Evolutionary conservation across 1,284 basidiomycete genomes (phyloP).

Genomic region (Kwoniella shivajii): DNA sequence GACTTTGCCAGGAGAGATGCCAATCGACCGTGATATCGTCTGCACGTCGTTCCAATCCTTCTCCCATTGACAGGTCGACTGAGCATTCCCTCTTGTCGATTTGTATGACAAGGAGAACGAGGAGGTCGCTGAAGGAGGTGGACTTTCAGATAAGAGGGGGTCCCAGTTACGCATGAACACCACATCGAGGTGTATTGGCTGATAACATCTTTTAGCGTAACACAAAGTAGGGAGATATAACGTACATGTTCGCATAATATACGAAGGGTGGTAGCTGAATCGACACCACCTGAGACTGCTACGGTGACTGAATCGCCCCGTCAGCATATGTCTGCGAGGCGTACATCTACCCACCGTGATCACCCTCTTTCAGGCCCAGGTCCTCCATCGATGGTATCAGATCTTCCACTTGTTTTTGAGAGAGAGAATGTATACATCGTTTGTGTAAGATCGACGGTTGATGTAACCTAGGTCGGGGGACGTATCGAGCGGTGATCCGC

Average conservation of each 20-base stretch:
- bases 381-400: constrained; percentile 30
- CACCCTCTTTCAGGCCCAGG: constrained; percentile 56
- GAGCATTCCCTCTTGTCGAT: constrained; percentile 55
- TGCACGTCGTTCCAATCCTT: constrained; percentile 91
- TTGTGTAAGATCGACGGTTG: neutral
- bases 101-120: constrained; percentile 48
- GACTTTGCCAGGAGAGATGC: constrained; percentile 66
- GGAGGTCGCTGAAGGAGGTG: constrained; percentile 1
- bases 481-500: neutral
- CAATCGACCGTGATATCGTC: constrained; percentile 67
- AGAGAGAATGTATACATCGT: neutral
- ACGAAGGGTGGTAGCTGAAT: constrained; percentile 81
- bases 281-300: constrained; percentile 95
- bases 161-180: constrained; percentile 98
- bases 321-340: no score
- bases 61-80: constrained; percentile 91
- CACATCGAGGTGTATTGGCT: constrained; percentile 80
- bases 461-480: neutral
- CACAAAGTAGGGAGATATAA: constrained; percentile 3
- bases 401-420: neutral
- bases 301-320: constrained; percentile 77
- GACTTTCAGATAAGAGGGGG: constrained; percentile 43
- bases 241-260: constrained; percentile 69
- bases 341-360: constrained; percentile 61
- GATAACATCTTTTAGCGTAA: neutral